These are phyloP conservation scores for Aspergillus pseudoterreus DNA, from an alignment of 2,329 filamentous ascomycete species.

Conservation along the genomic window DNA sequence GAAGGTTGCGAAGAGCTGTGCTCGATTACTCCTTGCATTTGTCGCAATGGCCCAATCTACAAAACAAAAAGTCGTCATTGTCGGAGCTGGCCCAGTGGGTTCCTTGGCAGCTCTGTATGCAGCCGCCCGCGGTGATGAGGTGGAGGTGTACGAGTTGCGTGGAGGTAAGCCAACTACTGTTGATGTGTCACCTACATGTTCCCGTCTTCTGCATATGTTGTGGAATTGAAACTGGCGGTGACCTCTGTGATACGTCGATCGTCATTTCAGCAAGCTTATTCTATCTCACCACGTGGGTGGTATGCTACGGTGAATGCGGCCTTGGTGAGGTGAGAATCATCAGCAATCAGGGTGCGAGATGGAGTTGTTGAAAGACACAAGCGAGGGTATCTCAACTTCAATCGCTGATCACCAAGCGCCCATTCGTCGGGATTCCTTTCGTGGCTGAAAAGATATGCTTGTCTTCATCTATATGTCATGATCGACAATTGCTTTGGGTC, in stretches of 20 bases:
- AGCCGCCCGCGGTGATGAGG: constrained; percentile 78
- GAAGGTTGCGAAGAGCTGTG: no score
- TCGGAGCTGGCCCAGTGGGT: constrained; percentile 91
- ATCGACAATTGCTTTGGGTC: not conserved
- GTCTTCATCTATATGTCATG: not conserved
- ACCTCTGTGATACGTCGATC: not conserved
- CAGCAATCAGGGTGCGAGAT: no score
- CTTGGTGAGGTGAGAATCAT: no score
- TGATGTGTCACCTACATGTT: not conserved
- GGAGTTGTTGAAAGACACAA: no score
- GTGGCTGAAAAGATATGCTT: no score
- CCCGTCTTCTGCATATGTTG: not conserved
- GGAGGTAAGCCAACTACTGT: constrained; percentile 61
- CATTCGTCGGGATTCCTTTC: no score
- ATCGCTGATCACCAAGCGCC: no score
- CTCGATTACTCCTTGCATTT: not conserved
- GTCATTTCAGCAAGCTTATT: no score
- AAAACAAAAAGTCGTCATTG: constrained; percentile 70
- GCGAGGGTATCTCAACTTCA: no score
- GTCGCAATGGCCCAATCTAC: constrained; percentile 12
- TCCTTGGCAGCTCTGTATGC: constrained; percentile 90
- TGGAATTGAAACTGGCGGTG: not conserved
- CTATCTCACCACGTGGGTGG: no score
- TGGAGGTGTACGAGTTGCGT: constrained; percentile 91
- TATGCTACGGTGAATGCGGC: no score